Evolutionary conservation across 495 filamentous ascomycete species (phyloP).

Genomic region (Penicillium subrubescens): DNA sequence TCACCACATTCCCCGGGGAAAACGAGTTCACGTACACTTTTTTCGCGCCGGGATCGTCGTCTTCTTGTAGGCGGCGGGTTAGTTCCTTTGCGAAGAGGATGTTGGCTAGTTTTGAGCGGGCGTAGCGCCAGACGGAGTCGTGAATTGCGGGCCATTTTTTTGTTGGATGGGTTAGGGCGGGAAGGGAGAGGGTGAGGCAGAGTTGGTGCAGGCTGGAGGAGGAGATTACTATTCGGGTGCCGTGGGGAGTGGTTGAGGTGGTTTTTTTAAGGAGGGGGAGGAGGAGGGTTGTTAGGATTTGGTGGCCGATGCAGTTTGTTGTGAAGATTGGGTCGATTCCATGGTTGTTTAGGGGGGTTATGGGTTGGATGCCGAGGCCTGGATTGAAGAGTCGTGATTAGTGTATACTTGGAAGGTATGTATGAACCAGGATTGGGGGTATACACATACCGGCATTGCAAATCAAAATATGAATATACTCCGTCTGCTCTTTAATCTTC

Average conservation of each 20-base stretch:
- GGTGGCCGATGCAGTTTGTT: slow-evolving; percentile 44
- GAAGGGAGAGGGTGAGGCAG: slow-evolving; percentile 27
- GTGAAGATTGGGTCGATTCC: slow-evolving; percentile 39
- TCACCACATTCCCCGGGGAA: slow-evolving; percentile 46
- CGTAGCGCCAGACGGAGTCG: slow-evolving; percentile 40
- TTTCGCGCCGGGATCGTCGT: slow-evolving; percentile 13
- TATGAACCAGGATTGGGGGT: background rate
- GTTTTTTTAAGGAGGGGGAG: slow-evolving; percentile 35
- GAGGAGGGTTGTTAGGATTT: slow-evolving; percentile 36
- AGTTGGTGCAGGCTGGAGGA: slow-evolving; percentile 33
- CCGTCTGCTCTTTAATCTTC: slow-evolving; percentile 18
- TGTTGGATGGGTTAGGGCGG: slow-evolving; percentile 27
- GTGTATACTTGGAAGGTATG: background rate
- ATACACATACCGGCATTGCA: slow-evolving; percentile 38
- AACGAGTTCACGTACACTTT: slow-evolving; percentile 39
- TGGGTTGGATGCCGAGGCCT: slow-evolving; percentile 17
- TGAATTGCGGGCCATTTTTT: slow-evolving; percentile 15
- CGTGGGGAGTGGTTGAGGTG: slow-evolving; percentile 8
- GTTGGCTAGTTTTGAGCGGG: slow-evolving; percentile 45
- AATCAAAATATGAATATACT: slow-evolving; percentile 41
- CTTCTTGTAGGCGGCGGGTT: slow-evolving; percentile 23
- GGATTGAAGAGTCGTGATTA: background rate
- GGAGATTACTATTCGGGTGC: slow-evolving; percentile 34
- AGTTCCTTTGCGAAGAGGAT: slow-evolving; percentile 45
- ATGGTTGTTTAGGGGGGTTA: slow-evolving; percentile 25